Base-by-base conservation (phyloP, 73 alveolate species). In the Paramecium sexaurelia region DNA sequence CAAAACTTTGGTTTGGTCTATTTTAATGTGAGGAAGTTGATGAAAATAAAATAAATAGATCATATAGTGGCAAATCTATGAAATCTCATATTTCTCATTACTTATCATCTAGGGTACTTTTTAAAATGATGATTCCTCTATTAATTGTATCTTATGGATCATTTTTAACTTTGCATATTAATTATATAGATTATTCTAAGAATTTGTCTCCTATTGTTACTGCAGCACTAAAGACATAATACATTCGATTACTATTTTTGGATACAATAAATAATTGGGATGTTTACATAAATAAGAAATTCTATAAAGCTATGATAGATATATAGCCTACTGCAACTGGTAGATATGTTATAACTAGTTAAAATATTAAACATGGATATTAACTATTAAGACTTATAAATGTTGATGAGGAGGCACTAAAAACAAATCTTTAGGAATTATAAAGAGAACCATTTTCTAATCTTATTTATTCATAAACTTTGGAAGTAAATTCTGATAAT, bases 1-100 rank as follows among this genome's bases (percentile, higher is more conserved):
- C 83, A 61, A 61, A 61, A 19, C 39, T 61, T 61, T 61, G 83
- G 83, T 61, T 61, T 32, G 83, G 83, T 29, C 19, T 61, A 0
- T 61, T 26, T 61, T 15, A 61, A 61, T 51, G 17, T 7, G 67
- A 15, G 15, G 83, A 61, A 26, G 39, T 11, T 11, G 83, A 61
- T 10, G 83, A 61, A 6, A 61, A 61, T 61, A 61, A 61, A 24
- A 26, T 32, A 29, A 61, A 9, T 2, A 61, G 43, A 61, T 32
- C 39, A 61, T 61, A 61, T n/a, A 29, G 19, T 61, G 83, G 83
- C 11, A 61, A 10, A 5, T 17, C 45, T 1, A 61, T 61, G 43
- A 61, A 61, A 11, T 61, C 83, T 26, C 83, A 61, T 29, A 61
- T 61, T 3, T 29, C 39, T 29, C 39, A 32, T 61, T 19, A 61